Evolutionary conservation across 345 rosid species (phyloP).

Genomic region (Aethionema arabicum): DNA sequence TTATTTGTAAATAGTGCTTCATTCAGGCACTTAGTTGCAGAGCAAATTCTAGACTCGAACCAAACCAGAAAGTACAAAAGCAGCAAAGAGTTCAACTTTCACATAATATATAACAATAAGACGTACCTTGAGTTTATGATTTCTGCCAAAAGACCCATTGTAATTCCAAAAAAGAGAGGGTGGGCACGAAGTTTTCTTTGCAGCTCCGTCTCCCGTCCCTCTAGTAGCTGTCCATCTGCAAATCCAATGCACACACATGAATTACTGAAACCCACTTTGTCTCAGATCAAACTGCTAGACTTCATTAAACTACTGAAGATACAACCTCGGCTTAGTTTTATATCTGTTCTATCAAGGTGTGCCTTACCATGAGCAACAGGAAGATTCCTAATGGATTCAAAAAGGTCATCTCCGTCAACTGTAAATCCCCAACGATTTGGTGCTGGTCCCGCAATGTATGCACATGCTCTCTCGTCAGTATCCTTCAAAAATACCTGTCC

Average conservation of each 20-base stretch:
- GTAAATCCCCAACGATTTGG: conserved; percentile 98
- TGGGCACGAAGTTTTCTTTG: conserved; percentile 68
- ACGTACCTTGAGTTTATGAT: conserved; percentile 92
- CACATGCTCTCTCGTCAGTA: conserved; percentile 99
- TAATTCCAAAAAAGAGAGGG: conserved; percentile 89
- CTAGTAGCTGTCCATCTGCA: conserved; percentile 50
- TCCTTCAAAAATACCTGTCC: conserved; percentile 91
- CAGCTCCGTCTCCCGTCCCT: conserved; percentile 41
- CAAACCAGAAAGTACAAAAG: neutral
- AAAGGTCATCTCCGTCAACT: conserved; percentile 78
- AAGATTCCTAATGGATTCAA: conserved; percentile 52
- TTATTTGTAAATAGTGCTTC: conserved; percentile 1
- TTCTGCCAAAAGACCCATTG: conserved; percentile 96
- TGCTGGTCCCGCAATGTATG: conserved; percentile 99
- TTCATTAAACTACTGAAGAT: conserved; percentile 9
- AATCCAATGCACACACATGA: conserved; percentile 35
- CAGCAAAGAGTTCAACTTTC: conserved; percentile 15
- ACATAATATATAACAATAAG: conserved; percentile 10
- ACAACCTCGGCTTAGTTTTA: conserved; percentile 6
- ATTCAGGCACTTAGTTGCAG: neutral
- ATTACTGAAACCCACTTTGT: conserved; percentile 16
- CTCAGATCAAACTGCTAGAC: conserved; percentile 10
- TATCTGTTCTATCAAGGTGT: conserved; percentile 1
- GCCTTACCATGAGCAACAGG: conserved; percentile 57
- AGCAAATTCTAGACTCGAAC: neutral